Evolutionary conservation across 139 green algal species (phyloP), one percentile per base, ranked within the genome.

Genomic region (Chlorella sp.): DNA sequence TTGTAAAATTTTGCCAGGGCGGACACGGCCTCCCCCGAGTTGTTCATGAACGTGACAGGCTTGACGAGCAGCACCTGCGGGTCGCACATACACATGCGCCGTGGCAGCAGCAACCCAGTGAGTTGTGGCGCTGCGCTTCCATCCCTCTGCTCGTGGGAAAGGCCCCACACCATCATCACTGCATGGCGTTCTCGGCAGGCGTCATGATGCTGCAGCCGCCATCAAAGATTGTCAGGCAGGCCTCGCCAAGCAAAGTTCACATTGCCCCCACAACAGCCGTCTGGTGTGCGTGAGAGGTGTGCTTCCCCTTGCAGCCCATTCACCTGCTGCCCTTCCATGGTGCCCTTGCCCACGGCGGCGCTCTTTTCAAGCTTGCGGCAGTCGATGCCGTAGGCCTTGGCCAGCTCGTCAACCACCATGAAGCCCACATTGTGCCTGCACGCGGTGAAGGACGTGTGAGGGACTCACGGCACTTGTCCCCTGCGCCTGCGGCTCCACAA

Each of bases 21-120:
- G 42, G 77, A 83, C 10, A 97, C 88, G 3, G 76, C 55, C 72
- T 97, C 88, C 0, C 93, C 93, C n/a, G 73, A 89, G 49, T 89
- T 79, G 80, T 98, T 98, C 92, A 97, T 97, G 71, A 92, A 97
- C 0, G 92, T 97, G 59, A 92, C 86, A 2, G 92, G 92, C 80
- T 97, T 96, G 27, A 78, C 90, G 33, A 97, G 80, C 30, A 97
- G 64, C 20, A 97, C 80, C 61, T 71, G 60, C 17, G 5, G 26
- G 62, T 27, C 10, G 5, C 5, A 20, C 22, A 5, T 27, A 68
- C 6, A 20, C 27, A 36, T 35, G 29, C 27, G 30, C 6, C 6
- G n/a, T n/a, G n/a, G n/a, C n/a, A n/a, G n/a, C n/a, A n/a, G n/a
- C n/a, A n/a, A n/a, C n/a, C n/a, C n/a, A n/a, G n/a, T n/a, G n/a